These are phyloP conservation scores for Pseudofabraea citricarpa DNA, from an alignment of 2,329 filamentous ascomycete species.

Conservation along the genomic window DNA sequence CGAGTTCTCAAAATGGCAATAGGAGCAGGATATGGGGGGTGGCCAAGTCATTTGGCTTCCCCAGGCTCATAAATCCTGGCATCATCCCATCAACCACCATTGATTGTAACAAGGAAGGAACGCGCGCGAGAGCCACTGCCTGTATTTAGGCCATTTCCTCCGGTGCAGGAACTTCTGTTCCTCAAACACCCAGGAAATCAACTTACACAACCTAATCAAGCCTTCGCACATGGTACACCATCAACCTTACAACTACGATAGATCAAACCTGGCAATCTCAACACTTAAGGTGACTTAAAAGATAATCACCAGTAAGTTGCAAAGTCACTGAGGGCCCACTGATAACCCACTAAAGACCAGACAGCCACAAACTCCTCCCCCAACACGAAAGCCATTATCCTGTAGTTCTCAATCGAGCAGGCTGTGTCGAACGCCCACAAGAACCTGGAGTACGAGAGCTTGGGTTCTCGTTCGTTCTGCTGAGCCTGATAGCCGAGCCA, in stretches of 20 bases:
- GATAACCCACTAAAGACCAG: constrained; percentile 5
- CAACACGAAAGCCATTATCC: constrained; percentile 6
- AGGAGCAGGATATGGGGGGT: too few species aligned
- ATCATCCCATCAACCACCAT: constrained; percentile 6
- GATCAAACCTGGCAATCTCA: constrained; percentile 6
- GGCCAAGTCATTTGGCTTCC: too few species aligned
- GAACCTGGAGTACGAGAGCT: constrained; percentile 3
- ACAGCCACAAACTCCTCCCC: constrained; percentile 5
- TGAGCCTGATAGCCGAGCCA: constrained; percentile 7
- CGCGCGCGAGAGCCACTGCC: too few species aligned
- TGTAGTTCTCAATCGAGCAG: constrained; percentile 10
- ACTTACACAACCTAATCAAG: too few species aligned
- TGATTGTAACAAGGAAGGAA: too few species aligned
- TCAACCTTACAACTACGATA: constrained; percentile 7
- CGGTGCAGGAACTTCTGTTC: too few species aligned
- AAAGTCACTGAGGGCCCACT: constrained; percentile 6
- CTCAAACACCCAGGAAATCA: too few species aligned
- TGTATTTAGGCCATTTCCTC: too few species aligned
- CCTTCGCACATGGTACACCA: too few species aligned
- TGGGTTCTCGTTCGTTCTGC: constrained; percentile 1
- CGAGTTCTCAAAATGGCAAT: too few species aligned
- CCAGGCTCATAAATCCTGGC: too few species aligned
- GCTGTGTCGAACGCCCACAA: constrained; percentile 7
- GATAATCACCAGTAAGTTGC: constrained; percentile 7
- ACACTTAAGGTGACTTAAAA: constrained; percentile 2